Evolutionary conservation across 2,329 filamentous ascomycete genomes (phyloP).

Genomic region (Fusarium sp.): DNA sequence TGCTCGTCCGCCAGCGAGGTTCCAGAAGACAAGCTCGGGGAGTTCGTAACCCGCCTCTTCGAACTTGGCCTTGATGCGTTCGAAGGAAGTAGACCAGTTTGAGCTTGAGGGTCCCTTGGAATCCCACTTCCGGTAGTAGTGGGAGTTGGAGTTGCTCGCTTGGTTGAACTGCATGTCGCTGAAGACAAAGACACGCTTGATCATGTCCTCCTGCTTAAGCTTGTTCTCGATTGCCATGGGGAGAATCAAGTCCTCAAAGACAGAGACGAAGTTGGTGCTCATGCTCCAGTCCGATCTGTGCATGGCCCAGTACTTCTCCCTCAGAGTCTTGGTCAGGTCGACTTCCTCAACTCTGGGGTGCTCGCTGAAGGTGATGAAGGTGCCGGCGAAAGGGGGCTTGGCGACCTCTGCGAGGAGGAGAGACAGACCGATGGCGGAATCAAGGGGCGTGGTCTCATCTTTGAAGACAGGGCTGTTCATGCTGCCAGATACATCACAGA

Average conservation of each 20-base stretch:
- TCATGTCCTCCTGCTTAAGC: conserved; percentile 65
- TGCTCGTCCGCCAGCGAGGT: conserved; percentile 57
- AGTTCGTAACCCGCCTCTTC: conserved; percentile 63
- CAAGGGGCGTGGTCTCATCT: conserved; percentile 60
- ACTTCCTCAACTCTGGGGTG: conserved; percentile 53
- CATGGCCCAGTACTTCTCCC: conserved; percentile 53
- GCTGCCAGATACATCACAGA: conserved; percentile 67
- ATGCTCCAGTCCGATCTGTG: conserved; percentile 47
- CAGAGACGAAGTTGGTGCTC: conserved; percentile 62
- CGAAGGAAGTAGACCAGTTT: conserved; percentile 55
- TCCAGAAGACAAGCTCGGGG: conserved; percentile 70
- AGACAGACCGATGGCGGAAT: conserved; percentile 64
- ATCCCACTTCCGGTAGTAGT: too few relatives aligned
- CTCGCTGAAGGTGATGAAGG: conserved; percentile 64
- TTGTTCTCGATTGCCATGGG: conserved; percentile 61
- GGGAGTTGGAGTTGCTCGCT: conserved; percentile 33
- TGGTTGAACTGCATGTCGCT: conserved; percentile 68
- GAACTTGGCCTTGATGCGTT: conserved; percentile 58
- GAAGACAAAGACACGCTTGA: conserved; percentile 69
- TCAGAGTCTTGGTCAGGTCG: conserved; percentile 50
- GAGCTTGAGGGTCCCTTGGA: conserved; percentile 30
- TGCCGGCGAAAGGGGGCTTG: conserved; percentile 60
- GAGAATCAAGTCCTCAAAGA: conserved; percentile 64
- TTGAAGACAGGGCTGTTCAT: conserved; percentile 54
- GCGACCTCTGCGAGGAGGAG: conserved; percentile 64